Base-by-base conservation (phyloP, 1,139 yeast genomes). In the Yamadazyma conglobata region DNA sequence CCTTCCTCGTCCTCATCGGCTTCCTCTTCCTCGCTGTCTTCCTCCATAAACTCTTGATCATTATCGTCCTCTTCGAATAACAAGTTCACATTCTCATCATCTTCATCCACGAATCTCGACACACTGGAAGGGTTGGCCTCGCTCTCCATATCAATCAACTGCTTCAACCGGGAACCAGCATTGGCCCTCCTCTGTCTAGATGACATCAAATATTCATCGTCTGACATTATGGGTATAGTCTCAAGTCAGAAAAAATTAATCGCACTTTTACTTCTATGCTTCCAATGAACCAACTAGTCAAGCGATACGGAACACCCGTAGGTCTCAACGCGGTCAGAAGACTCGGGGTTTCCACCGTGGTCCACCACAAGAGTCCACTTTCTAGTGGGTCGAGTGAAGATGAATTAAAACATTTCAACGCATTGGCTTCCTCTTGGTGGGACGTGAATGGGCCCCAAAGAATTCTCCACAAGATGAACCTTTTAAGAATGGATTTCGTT, bases 351-450 rank as follows among this genome's bases (percentile, higher is more conserved):
- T n/a, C n/a, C n/a, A n/a, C 15, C 6, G 8, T 22, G 16, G 5
- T 10, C 5, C 8, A 5, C 3, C 30, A 27, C 10, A 12, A 27
- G n/a, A 19, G 21, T 11, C 30, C 30, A 5, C 24, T 21, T 15
- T 21, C 30, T 4, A 70, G 77, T 1, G 50, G 66, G 3, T 58
- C 64, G 4, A 54, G 63, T 4, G 52, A 42, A 9, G 59, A 58
- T 3, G 97, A 91, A 54, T 66, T 80, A 53, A 56, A 71, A 10
- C 98, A 93, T 56, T 91, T 91, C 58, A 79, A 85, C 45, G 76
- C 79, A 20, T 64, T 91, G 30, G 98, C 99, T 1, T 70, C 82
- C 10, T 60, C 86, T 15, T 91, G 98, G 99, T 91, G 99, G 98
- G 95, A 93, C 50, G 80, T 85, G 11, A 64, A 80, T 42, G 98